These are phyloP conservation scores for Quercus berberidifolia DNA, from an alignment of 306 rosid genomes.

Conservation along the genomic window DNA sequence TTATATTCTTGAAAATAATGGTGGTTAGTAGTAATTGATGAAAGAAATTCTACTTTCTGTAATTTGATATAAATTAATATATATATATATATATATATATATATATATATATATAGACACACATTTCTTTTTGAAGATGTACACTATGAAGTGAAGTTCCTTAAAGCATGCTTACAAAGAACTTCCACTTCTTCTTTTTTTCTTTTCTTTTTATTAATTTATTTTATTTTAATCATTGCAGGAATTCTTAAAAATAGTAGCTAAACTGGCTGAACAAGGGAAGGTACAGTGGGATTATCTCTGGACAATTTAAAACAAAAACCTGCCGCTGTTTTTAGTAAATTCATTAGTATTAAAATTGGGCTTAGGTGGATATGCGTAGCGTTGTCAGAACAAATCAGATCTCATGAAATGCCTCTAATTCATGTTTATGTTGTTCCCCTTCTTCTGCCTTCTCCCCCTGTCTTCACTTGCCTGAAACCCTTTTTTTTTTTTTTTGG, in stretches of 20 bases:
- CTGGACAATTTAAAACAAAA: constrained; percentile 17
- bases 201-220: background rate
- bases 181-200: background rate
- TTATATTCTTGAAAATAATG: background rate
- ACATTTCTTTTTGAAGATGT: too few species aligned
- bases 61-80: background rate
- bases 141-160: background rate
- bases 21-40: background rate
- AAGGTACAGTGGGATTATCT: constrained; percentile 50
- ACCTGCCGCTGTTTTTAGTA: constrained; percentile 18
- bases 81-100: too few species aligned
- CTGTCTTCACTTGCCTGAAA: background rate
- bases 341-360: background rate
- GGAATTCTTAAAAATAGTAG: constrained; percentile 80
- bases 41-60: background rate
- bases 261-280: constrained; percentile 94
- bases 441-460: background rate
- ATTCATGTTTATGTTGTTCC: background rate
- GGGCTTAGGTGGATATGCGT: background rate
- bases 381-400: background rate
- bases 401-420: constrained; percentile 12
- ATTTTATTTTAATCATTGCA: constrained; percentile 23
- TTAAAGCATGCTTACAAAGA: too few species aligned
- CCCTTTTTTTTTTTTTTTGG: too few species aligned
- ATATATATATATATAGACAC: too few species aligned